Evolutionary conservation across 169 alveolate genomes (phyloP).

Genomic region (Perkinsus olseni): DNA sequence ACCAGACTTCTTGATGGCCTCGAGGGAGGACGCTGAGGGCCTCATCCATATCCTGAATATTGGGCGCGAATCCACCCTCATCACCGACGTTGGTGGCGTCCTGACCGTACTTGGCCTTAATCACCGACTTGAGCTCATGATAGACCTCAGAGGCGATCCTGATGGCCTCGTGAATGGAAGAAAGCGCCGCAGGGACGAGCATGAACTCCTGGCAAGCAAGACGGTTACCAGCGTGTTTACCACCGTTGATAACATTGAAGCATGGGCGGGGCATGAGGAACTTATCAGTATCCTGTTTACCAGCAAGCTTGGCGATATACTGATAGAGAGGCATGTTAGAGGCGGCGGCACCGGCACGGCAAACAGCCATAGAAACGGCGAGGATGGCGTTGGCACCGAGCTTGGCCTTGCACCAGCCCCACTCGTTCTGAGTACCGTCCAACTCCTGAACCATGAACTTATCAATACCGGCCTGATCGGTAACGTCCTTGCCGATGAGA

Average conservation of each 20-base stretch:
- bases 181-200: constrained; percentile 92
- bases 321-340: constrained; percentile 80
- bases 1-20: constrained; percentile 92
- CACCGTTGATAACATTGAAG: constrained; percentile 89
- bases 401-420: constrained; percentile 76
- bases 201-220: constrained; percentile 91
- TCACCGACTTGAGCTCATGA: constrained; percentile 79
- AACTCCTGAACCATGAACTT: constrained; percentile 78
- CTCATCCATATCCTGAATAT: constrained; percentile 84
- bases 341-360: constrained; percentile 96
- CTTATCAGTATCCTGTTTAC: constrained; percentile 77
- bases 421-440: constrained; percentile 91
- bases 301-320: constrained; percentile 85
- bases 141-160: constrained; percentile 87
- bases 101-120: constrained; percentile 87
- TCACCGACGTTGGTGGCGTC: constrained; percentile 95
- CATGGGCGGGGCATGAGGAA: constrained; percentile 85
- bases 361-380: constrained; percentile 89
- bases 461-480: constrained; percentile 74
- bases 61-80: constrained; percentile 99
- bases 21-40: constrained; percentile 87
- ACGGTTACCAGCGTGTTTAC: no score
- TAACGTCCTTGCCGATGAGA: constrained; percentile 70
- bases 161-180: constrained; percentile 75
- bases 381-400: constrained; percentile 95